A percentile compares a stretch with the other conserved stretches of the same genome.
These are phyloP conservation scores for Pleurotus tuber-regium DNA, from an alignment of 768 basidiomycete genomes.

Conservation along the genomic window DNA sequence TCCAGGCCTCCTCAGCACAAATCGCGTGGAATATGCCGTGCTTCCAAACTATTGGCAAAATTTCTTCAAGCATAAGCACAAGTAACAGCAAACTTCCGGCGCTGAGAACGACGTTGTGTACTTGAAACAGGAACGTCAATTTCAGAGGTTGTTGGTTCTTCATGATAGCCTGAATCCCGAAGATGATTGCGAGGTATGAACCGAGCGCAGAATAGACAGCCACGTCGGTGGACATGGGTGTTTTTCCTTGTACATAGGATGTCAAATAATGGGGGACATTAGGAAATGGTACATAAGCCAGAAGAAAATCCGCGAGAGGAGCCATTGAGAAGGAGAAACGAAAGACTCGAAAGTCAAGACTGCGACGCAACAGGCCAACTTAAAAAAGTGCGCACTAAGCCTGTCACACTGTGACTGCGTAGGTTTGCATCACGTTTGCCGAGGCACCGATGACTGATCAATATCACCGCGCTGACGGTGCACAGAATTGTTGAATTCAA, in stretches of 20 bases:
- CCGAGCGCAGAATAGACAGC: slow-evolving; percentile 68
- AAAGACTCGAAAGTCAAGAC: slow-evolving; percentile 18
- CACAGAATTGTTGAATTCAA: too few relatives aligned
- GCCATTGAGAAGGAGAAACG: slow-evolving; percentile 48
- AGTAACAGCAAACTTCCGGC: slow-evolving; percentile 82
- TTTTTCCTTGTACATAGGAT: slow-evolving; percentile 68
- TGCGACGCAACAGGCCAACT: background rate
- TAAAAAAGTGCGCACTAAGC: slow-evolving; percentile 7
- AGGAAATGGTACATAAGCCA: slow-evolving; percentile 50
- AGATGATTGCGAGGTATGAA: slow-evolving; percentile 86
- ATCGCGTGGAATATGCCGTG: slow-evolving; percentile 74
- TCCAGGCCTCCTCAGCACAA: slow-evolving; percentile 80
- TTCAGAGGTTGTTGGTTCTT: slow-evolving; percentile 68
- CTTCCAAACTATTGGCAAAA: slow-evolving; percentile 73
- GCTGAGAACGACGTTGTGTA: slow-evolving; percentile 89
- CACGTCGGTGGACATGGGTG: slow-evolving; percentile 80
- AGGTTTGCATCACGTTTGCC: too few relatives aligned
- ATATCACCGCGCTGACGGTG: too few relatives aligned
- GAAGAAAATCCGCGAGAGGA: slow-evolving; percentile 71
- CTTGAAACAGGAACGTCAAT: slow-evolving; percentile 82
- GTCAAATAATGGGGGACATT: slow-evolving; percentile 56
- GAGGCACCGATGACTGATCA: too few relatives aligned
- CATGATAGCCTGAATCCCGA: slow-evolving; percentile 83
- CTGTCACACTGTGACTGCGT: too few relatives aligned
- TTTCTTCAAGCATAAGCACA: slow-evolving; percentile 88